phyloP scores from a whole-genome alignment of 2,329 filamentous ascomycete genomes.

The Colletotrichum cordylinicola region DNA sequence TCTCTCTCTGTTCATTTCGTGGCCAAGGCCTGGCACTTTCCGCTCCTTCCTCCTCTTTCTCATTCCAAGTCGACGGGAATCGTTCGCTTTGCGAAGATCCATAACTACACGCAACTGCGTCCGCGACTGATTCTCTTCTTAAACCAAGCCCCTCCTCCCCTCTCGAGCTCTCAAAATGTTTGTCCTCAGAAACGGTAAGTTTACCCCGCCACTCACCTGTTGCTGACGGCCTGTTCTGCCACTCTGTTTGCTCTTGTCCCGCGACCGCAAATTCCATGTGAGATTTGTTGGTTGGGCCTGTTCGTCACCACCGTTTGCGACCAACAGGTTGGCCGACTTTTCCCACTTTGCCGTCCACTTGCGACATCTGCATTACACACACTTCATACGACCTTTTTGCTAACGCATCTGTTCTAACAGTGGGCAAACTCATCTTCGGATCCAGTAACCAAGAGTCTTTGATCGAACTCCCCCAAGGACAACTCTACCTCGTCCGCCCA shows the following conservation, averaged over 20 bases:
- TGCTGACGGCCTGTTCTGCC: not conserved
- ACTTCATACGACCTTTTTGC: not conserved
- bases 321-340: not conserved
- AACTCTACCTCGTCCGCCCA: slow-evolving; percentile 95
- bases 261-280: not conserved
- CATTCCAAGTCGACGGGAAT: slow-evolving; percentile 5
- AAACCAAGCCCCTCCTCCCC: not conserved
- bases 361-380: not conserved
- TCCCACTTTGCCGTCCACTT: not conserved
- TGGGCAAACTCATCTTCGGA: slow-evolving; percentile 93
- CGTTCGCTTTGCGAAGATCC: not conserved
- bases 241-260: not conserved
- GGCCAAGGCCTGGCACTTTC: slow-evolving; percentile 15
- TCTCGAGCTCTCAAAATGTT: slow-evolving; percentile 36
- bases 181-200: slow-evolving; percentile 44
- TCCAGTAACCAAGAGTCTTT: slow-evolving; percentile 86
- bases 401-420: slow-evolving; percentile 47
- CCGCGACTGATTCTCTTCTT: not conserved
- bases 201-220: slow-evolving; percentile 14
- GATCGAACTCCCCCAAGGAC: slow-evolving; percentile 92
- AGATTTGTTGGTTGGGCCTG: not conserved
- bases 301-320: not conserved
- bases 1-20: slow-evolving; percentile 1
- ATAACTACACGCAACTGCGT: slow-evolving; percentile 7
- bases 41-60: not conserved